A percentile compares a stretch with the other conserved stretches of the same genome.
Evolutionary conservation across 73 alveolate species (phyloP).

Genomic region (Stentor coeruleus): DNA sequence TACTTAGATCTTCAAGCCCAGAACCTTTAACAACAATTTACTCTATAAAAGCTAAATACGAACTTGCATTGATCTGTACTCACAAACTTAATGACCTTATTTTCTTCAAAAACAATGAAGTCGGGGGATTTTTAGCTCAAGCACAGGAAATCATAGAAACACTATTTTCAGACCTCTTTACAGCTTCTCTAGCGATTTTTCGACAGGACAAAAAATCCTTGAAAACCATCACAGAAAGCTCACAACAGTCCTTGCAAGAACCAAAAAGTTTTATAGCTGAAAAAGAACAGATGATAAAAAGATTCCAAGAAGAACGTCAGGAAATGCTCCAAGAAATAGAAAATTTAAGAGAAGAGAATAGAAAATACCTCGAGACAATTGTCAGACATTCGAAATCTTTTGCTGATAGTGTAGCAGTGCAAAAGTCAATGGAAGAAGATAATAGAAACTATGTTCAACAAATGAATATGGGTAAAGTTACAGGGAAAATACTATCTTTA

Average conservation of each 20-base stretch:
- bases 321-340: constrained; percentile 33
- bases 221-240: too few relatives aligned
- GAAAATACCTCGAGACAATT: constrained; percentile 34
- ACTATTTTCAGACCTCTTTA: neutral
- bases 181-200: neutral
- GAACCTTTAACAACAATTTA: neutral
- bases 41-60: constrained; percentile 42
- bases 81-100: constrained; percentile 41
- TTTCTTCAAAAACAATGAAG: constrained; percentile 35
- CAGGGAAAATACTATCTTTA: constrained; percentile 48
- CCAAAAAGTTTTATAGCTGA: constrained; percentile 7
- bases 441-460: neutral
- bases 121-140: constrained; percentile 37
- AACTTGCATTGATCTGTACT: constrained; percentile 44
- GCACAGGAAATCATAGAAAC: constrained; percentile 25
- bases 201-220: too few relatives aligned
- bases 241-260: constrained; percentile 33
- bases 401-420: neutral
- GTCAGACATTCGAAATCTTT: constrained; percentile 43
- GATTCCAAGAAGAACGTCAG: constrained; percentile 36
- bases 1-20: constrained; percentile 25
- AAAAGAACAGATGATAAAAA: constrained; percentile 34
- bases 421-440: constrained; percentile 29
- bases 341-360: constrained; percentile 50
- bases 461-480: constrained; percentile 7